Conservation (phyloP, 441 rosid genomes). For the Bruguiera hainesii region DNA sequence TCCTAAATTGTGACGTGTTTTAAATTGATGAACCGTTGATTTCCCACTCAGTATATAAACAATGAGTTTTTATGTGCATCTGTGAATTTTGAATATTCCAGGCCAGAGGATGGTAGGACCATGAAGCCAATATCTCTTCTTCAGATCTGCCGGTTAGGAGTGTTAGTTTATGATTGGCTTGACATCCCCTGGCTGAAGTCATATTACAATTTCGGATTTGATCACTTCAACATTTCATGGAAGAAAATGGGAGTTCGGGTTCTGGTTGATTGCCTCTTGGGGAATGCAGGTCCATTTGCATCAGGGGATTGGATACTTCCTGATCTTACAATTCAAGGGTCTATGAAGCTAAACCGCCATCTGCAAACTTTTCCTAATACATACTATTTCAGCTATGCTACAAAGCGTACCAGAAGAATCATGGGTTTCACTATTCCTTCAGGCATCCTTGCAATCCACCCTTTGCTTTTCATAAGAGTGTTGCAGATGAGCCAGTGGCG, state of each 20-base stretch:
- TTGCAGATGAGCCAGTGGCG: conserved; percentile 89
- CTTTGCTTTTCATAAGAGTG: conserved; percentile 82
- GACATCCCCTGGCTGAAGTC: conserved; percentile 69
- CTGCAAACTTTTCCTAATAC: conserved; percentile 74
- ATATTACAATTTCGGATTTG: conserved; percentile 79
- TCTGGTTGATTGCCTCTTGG: conserved; percentile 62
- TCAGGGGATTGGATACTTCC: conserved; percentile 96
- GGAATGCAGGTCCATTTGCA: conserved; percentile 84
- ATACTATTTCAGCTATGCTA: conserved; percentile 88
- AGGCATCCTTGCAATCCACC: conserved; percentile 74
- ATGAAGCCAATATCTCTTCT: conserved; percentile 66
- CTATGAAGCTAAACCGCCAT: conserved; percentile 56
- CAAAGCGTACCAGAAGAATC: conserved; percentile 69
- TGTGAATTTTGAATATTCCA: neutral
- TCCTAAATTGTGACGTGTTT: neutral
- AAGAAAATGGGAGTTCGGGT: conserved; percentile 44
- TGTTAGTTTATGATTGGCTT: conserved; percentile 70
- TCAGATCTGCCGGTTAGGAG: conserved; percentile 79
- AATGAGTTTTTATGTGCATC: conserved; percentile 16
- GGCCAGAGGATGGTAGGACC: conserved; percentile 56
- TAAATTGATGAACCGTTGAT: neutral
- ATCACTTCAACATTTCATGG: conserved; percentile 70
- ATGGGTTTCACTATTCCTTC: conserved; percentile 77
- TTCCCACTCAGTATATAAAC: neutral
- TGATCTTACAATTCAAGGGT: conserved; percentile 90